These are phyloP conservation scores for Collybia mongolica DNA, from an alignment of 768 basidiomycete species.

Conservation along the genomic window DNA sequence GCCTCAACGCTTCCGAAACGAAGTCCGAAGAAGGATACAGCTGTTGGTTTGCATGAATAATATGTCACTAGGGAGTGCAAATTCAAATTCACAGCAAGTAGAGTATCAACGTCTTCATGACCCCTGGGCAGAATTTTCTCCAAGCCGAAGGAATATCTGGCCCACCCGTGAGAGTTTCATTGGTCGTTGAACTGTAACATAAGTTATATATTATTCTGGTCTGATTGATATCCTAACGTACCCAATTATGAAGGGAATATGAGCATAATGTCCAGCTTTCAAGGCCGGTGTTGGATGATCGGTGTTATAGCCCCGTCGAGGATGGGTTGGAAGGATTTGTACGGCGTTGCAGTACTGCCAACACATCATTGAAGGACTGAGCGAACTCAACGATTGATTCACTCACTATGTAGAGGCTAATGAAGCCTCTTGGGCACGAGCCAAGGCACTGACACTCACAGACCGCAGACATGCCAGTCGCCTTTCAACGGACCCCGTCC, in stretches of 20 bases:
- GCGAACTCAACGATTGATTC: no score
- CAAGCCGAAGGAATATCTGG: slow-evolving; percentile 31
- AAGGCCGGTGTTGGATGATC: slow-evolving; percentile 33
- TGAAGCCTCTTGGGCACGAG: slow-evolving; percentile 47
- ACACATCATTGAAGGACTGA: no score
- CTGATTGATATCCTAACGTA: slow-evolving; percentile 20
- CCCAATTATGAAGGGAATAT: slow-evolving; percentile 55
- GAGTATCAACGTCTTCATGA: slow-evolving; percentile 34
- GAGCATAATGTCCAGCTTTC: slow-evolving; percentile 16
- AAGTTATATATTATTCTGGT: neutral
- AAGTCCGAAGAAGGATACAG: slow-evolving; percentile 41
- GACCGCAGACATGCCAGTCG: slow-evolving; percentile 48
- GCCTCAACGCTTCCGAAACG: slow-evolving; percentile 35
- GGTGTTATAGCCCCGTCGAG: slow-evolving; percentile 26
- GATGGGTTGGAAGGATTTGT: slow-evolving; percentile 23
- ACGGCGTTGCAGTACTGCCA: slow-evolving; percentile 1
- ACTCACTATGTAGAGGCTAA: no score
- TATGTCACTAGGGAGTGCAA: neutral
- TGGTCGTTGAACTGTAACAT: neutral
- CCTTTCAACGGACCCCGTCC: slow-evolving; percentile 26
- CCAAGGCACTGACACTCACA: slow-evolving; percentile 49
- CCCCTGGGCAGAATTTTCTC: slow-evolving; percentile 39
- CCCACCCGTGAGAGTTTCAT: slow-evolving; percentile 14
- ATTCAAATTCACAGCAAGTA: slow-evolving; percentile 22
- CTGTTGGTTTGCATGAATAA: slow-evolving; percentile 13